Conservation (phyloP, 805 yeast genomes). For the Spathaspora hagerdaliae region DNA sequence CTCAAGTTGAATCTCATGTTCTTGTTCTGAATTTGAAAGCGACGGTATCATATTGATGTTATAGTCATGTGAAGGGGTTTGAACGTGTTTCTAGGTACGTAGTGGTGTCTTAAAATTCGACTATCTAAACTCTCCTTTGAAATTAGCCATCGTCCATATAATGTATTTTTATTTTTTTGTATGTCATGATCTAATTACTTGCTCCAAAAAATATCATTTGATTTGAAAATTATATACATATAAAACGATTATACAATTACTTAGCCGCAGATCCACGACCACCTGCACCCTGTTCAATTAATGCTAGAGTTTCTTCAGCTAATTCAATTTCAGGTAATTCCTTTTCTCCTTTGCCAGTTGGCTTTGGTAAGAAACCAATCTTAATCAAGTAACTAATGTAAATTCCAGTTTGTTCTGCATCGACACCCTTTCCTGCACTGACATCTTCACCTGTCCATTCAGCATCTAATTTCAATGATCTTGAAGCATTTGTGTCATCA, state of each 20-base stretch:
- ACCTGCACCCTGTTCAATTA: conserved; percentile 66
- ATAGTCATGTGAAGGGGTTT: too few species aligned
- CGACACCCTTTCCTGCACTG: conserved; percentile 75
- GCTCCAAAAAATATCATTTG: too few species aligned
- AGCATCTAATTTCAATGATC: conserved; percentile 59
- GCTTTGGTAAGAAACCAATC: conserved; percentile 74
- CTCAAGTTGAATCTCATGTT: too few species aligned
- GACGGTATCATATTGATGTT: too few species aligned
- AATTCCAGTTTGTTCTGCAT: conserved; percentile 57
- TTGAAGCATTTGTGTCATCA: conserved; percentile 79
- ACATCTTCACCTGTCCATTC: conserved; percentile 62
- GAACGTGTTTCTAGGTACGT: too few species aligned
- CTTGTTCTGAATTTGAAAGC: too few species aligned
- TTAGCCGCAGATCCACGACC: conserved; percentile 67
- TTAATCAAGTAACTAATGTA: conserved; percentile 78
- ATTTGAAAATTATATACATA: too few species aligned
- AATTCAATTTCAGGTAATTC: conserved; percentile 56
- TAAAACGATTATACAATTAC: conserved; percentile 5
- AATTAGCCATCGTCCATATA: too few species aligned
- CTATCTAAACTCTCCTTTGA: too few species aligned
- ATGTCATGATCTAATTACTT: too few species aligned
- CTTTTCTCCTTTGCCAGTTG: conserved; percentile 39
- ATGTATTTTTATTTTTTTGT: too few species aligned
- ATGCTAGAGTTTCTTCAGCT: conserved; percentile 49
- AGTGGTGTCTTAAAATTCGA: too few species aligned